Evolutionary conservation across 202 grass and related monocot species (phyloP), one percentile per base, ranked within the genome.

Genomic region (Schoenoplectus tabernaemontani): DNA sequence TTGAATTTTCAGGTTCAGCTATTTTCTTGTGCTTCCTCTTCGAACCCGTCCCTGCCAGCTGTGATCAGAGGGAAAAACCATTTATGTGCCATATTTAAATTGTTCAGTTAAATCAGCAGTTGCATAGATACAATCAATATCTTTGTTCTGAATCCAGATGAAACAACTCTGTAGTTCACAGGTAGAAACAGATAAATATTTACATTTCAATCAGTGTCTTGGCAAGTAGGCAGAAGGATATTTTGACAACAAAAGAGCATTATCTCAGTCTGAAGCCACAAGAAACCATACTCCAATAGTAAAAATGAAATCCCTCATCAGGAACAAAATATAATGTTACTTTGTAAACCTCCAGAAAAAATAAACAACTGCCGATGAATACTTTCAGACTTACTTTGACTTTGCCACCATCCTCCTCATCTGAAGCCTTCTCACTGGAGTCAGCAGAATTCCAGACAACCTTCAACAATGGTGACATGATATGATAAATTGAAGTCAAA

Each of bases 21-120:
- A 72, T 86, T 62, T 85, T 70, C 16, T 78, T 84, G 62, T 78
- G 66, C 66, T 97, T 93, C 69, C 85, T 89, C 85, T 93, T 93
- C 3, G 41, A 86, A 62, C 50, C 15, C 13, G 24, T 78, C 48
- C 75, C 79, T 59, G 50, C 83, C 79, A 66, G 32, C n/a, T 53
- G 43, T 24, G 62, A 84, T 64, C 59, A 68, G 22, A 23, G 60
- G 57, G 38, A 36, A 71, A 53, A 58, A 11, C 58, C 24, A 12
- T 60, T 60, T 32, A 60, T 13, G 11, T 30, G 23, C 24, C 9
- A 20, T 28, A 28, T 60, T 60, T 11, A 30, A 24, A 60, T 24
- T 60, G 7, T 23, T 60, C 22, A 60, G 57, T 60, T 30, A 60
- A 12, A 60, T 8, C 56, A 58, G 9, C 28, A 30, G 23, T 30